Percentiles rank a stretch among this genome's conserved stretches.
phyloP scores from a whole-genome alignment of 2,329 filamentous ascomycete species.

The Beauveria asiatica region DNA sequence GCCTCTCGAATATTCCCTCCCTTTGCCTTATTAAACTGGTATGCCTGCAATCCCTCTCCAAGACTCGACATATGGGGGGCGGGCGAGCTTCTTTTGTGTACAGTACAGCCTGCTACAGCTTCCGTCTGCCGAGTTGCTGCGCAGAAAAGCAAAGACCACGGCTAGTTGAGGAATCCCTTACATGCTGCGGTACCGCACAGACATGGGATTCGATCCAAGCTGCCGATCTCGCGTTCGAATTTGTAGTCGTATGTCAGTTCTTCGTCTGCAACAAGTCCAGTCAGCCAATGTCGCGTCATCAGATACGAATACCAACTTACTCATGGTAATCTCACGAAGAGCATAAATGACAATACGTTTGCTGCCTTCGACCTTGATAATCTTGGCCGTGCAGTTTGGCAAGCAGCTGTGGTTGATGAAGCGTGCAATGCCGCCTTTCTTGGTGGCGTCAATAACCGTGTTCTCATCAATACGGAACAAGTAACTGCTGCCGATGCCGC shows the following conservation, averaged over 20 bases:
- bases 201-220: conserved; percentile 91
- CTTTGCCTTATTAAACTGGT: not conserved
- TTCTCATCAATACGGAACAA: conserved; percentile 97
- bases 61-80: not conserved
- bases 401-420: conserved; percentile 99
- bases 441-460: conserved; percentile 95
- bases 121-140: not conserved
- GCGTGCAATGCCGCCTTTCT: conserved; percentile 93
- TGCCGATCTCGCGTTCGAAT: conserved; percentile 94
- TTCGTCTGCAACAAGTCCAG: conserved; percentile 58
- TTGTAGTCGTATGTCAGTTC: conserved; percentile 99
- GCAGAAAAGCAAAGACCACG: not conserved
- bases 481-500: conserved; percentile 94
- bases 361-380: conserved; percentile 96
- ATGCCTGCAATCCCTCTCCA: not conserved
- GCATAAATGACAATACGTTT: conserved; percentile 99
- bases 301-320: conserved; percentile 46
- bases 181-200: conserved; percentile 92
- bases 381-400: conserved; percentile 98
- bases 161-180: conserved; percentile 96
- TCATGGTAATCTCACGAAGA: conserved; percentile 85
- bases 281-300: not conserved
- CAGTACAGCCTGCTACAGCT: not conserved
- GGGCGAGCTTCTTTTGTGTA: not conserved
- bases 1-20: not conserved